These are phyloP conservation scores for Theobroma grandiflorum DNA, from an alignment of 441 rosid species.

Conservation along the genomic window DNA sequence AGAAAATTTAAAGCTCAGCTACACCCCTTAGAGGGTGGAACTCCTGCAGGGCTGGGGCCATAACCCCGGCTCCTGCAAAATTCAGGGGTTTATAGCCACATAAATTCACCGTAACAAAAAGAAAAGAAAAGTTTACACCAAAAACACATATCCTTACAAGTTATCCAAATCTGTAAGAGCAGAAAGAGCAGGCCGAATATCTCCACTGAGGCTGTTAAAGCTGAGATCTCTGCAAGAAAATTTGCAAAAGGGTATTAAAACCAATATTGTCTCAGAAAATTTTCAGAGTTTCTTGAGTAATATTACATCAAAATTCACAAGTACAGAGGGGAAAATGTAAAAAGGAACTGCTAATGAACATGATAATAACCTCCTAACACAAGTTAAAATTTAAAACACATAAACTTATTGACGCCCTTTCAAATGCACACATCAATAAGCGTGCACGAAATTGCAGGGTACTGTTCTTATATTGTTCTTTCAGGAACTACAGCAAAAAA, in stretches of 20 bases:
- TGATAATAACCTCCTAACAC: background rate
- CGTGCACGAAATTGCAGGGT: too few relatives aligned
- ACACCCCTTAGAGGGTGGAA: background rate
- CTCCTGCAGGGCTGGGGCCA: background rate
- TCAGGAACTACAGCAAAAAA: background rate
- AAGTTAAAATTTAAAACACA: conserved; percentile 11
- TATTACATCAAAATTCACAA: too few relatives aligned
- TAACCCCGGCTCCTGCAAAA: background rate
- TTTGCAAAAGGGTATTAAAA: background rate
- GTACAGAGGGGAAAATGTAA: too few relatives aligned
- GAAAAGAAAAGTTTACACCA: background rate
- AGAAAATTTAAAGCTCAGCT: too few relatives aligned
- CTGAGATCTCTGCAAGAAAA: conserved; percentile 64
- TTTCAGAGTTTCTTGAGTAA: too few relatives aligned
- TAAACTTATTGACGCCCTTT: background rate
- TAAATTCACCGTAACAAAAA: background rate
- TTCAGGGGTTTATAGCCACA: background rate
- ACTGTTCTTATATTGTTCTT: too few relatives aligned
- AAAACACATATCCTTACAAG: conserved; percentile 41
- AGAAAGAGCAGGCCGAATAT: conserved; percentile 36
- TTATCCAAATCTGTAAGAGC: conserved; percentile 21
- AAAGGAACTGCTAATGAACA: too few relatives aligned
- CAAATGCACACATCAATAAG: too few relatives aligned
- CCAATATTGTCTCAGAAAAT: background rate
- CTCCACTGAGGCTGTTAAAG: conserved; percentile 66